phyloP scores from a whole-genome alignment of 805 yeast species.

The Metschnikowia cubensis region DNA sequence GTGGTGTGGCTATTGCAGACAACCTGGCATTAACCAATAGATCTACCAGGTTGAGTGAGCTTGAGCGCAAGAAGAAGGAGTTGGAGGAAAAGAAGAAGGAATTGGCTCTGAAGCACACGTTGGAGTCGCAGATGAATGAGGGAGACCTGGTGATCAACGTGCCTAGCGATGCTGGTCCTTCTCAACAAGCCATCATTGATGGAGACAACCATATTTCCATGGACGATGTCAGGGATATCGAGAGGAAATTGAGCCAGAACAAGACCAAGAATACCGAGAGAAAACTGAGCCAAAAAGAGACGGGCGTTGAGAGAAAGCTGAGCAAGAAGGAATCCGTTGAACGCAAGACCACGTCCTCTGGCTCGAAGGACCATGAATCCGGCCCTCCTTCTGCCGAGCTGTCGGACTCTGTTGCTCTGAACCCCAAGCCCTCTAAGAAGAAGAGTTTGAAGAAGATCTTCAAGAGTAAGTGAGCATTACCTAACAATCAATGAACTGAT shows the following conservation, averaged over 20 bases:
- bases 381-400: background rate
- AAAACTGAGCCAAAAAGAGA: conserved; percentile 7
- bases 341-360: background rate
- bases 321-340: conserved; percentile 1
- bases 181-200: conserved; percentile 33
- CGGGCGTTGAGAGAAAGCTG: conserved; percentile 10
- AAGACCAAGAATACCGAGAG: conserved; percentile 7
- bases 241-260: conserved; percentile 9
- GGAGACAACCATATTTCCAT: conserved; percentile 29
- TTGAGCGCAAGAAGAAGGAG: conserved; percentile 15
- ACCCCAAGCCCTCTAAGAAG: conserved; percentile 7
- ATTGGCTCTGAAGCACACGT: conserved; percentile 13
- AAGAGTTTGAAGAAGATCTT: conserved; percentile 14
- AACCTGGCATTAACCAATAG: conserved; percentile 5
- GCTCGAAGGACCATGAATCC: background rate
- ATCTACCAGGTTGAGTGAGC: conserved; percentile 6
- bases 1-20: background rate
- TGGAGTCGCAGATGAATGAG: conserved; percentile 17
- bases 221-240: conserved; percentile 11
- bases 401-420: background rate
- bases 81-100: conserved; percentile 22
- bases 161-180: conserved; percentile 12
- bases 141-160: conserved; percentile 18
- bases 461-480: conserved; percentile 8
- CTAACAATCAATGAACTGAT: too few species aligned